These are phyloP conservation scores for Scopulariopsis brevicaulis DNA, from an alignment of 2,329 filamentous ascomycete species.

Conservation along the genomic window DNA sequence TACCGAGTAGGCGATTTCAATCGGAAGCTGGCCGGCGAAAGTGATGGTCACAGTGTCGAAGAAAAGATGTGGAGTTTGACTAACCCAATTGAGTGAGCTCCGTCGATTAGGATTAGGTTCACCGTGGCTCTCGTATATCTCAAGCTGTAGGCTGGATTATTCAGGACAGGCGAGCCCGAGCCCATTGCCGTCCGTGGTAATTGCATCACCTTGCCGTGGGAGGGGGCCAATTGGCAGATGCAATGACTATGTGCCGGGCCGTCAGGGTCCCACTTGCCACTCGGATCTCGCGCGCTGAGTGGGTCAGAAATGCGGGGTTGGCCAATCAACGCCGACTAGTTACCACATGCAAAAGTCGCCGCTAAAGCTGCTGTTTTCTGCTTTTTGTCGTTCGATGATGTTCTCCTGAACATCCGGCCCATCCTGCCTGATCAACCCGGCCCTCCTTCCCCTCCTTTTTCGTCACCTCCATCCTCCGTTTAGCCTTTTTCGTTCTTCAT, in stretches of 20 bases:
- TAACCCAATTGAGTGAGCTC: too few species aligned
- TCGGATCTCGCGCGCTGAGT: not conserved
- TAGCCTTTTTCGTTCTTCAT: not conserved
- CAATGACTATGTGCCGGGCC: not conserved
- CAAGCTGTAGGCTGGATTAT: not conserved
- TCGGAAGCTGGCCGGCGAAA: too few species aligned
- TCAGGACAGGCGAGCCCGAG: not conserved
- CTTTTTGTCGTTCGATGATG: slow-evolving; percentile 4
- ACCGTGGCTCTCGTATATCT: too few species aligned
- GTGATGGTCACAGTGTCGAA: too few species aligned
- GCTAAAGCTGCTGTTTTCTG: not conserved
- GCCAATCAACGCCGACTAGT: slow-evolving; percentile 2
- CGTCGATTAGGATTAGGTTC: too few species aligned
- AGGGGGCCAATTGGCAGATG: not conserved
- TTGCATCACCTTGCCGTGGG: not conserved
- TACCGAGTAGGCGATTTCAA: too few species aligned
- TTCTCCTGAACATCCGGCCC: not conserved
- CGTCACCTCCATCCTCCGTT: not conserved
- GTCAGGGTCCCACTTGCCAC: not conserved
- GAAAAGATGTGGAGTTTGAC: too few species aligned
- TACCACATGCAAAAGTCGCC: slow-evolving; percentile 1
- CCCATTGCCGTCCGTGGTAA: not conserved
- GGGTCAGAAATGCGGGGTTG: slow-evolving; percentile 2
- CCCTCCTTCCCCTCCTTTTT: not conserved
- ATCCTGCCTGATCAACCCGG: not conserved